Percentiles rank a stretch among this genome's conserved stretches.
phyloP scores from a whole-genome alignment of 2,329 filamentous ascomycete genomes.

The Colletotrichum lupini region DNA sequence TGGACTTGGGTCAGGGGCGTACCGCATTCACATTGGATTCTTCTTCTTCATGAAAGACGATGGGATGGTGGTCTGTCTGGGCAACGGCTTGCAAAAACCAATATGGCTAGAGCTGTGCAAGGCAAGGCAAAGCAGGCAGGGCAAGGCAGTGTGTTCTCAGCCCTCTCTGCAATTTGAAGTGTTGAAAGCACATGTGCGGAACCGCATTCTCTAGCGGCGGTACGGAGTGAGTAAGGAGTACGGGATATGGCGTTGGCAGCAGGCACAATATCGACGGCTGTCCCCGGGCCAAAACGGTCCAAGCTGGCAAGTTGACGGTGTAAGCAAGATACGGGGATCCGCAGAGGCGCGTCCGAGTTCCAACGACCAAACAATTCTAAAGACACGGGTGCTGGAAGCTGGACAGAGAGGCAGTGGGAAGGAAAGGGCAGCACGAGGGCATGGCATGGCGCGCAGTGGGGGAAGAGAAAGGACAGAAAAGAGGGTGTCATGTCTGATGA shows the following conservation, averaged over 20 bases:
- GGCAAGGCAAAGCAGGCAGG: background rate
- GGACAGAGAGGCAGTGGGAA: background rate
- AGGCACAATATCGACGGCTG: background rate
- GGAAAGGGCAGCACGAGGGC: background rate
- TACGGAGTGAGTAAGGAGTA: background rate
- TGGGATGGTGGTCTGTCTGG: background rate
- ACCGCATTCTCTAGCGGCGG: background rate
- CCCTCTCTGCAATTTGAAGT: background rate
- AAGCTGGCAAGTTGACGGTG: background rate
- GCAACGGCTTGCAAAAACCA: background rate
- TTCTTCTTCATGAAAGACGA: background rate
- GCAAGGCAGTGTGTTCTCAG: background rate
- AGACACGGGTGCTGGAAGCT: background rate
- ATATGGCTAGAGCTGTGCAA: background rate
- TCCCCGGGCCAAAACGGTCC: background rate
- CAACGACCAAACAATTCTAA: background rate
- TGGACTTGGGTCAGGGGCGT: background rate
- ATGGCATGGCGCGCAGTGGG: conserved; percentile 2
- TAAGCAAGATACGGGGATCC: background rate
- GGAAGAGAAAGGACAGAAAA: background rate
- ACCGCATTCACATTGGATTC: background rate
- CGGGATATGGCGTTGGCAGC: too few species aligned
- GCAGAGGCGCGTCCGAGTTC: background rate
- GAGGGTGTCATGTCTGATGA: conserved; percentile 34
- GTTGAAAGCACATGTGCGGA: background rate